Percentiles rank a stretch among this genome's conserved stretches.
Evolutionary conservation across 495 filamentous ascomycete species (phyloP).

Genomic region (Penicillium cinerascens): DNA sequence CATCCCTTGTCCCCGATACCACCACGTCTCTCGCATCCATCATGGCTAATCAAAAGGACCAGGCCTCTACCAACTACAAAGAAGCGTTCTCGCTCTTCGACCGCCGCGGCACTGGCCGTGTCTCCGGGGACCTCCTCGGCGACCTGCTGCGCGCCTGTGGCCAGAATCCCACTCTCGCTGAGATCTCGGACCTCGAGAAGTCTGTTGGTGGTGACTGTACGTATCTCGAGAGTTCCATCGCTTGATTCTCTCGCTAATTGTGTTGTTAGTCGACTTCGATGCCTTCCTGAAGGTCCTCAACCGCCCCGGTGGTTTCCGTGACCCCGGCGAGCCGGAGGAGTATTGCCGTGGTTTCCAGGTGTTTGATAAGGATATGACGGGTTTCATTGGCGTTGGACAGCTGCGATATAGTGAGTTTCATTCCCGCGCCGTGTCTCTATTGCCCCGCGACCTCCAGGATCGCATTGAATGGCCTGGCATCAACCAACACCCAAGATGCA

Average conservation of each 20-base stretch:
- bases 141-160: constrained; percentile 95
- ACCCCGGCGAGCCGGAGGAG: constrained; percentile 94
- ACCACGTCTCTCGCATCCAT: background rate
- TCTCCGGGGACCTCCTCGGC: constrained; percentile 78
- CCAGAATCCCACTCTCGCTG: constrained; percentile 92
- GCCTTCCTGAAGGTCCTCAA: constrained; percentile 94
- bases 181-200: constrained; percentile 87
- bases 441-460: no score
- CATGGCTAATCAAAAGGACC: constrained; percentile 39
- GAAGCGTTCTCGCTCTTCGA: constrained; percentile 99
- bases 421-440: background rate
- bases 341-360: constrained; percentile 98
- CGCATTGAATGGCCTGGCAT: no score
- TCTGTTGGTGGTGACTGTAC: constrained; percentile 82
- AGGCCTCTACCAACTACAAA: constrained; percentile 99
- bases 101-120: constrained; percentile 92
- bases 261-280: constrained; percentile 89
- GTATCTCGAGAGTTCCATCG: constrained; percentile 31
- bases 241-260: background rate
- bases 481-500: no score
- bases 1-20: background rate
- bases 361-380: constrained; percentile 98
- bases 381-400: constrained; percentile 95
- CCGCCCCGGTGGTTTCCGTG: constrained; percentile 95
- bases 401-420: constrained; percentile 71